Conservation (phyloP, 768 basidiomycete genomes). For the Tricholoma furcatifolium region DNA sequence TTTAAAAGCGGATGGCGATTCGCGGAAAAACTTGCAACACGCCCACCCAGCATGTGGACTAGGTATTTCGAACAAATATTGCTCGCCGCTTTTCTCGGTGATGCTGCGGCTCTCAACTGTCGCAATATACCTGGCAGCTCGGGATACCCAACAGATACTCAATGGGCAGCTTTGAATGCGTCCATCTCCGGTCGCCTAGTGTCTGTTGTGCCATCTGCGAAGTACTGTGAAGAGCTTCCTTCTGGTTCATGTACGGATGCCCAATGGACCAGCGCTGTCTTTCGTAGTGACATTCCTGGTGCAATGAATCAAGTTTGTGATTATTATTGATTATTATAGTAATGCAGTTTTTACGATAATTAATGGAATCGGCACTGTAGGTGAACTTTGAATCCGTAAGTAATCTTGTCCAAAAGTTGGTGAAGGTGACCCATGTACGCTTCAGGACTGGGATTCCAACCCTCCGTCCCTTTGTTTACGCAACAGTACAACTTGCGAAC, state of each 20-base stretch:
- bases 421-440: not conserved
- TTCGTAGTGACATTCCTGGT: conserved; percentile 19
- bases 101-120: conserved; percentile 6
- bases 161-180: conserved; percentile 21
- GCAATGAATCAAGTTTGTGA: conserved; percentile 18
- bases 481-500: conserved; percentile 23
- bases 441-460: conserved; percentile 23
- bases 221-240: conserved; percentile 17
- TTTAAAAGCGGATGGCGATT: no score
- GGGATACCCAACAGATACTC: conserved; percentile 16
- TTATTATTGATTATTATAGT: not conserved
- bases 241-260: conserved; percentile 6
- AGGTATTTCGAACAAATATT: not conserved
- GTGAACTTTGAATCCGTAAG: conserved; percentile 16
- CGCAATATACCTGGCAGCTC: conserved; percentile 21
- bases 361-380: not conserved
- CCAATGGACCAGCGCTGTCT: conserved; percentile 17
- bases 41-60: not conserved
- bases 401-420: not conserved
- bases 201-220: conserved; percentile 19
- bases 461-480: conserved; percentile 26
- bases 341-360: not conserved
- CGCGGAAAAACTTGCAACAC: not conserved
- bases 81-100: not conserved
- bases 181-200: conserved; percentile 22